These are phyloP conservation scores for Fusarium penzigii DNA, from an alignment of 2,329 filamentous ascomycete species.

Conservation along the genomic window DNA sequence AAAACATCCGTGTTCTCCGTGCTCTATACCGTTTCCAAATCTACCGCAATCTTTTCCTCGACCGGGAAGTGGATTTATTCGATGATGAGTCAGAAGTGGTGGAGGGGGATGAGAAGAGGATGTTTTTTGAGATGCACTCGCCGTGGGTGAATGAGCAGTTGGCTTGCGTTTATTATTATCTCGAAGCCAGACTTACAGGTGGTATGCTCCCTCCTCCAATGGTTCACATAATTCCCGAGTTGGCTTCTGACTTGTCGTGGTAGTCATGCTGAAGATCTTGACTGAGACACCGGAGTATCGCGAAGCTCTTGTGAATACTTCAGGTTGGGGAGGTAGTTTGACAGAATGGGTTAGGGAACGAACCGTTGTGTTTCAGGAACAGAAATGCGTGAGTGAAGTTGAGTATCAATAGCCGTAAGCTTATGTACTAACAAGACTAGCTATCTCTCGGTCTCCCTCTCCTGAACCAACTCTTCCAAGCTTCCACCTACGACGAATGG, in stretches of 20 bases:
- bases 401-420: neutral
- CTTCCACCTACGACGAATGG: constrained; percentile 21
- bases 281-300: constrained; percentile 21
- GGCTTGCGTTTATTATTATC: constrained; percentile 21
- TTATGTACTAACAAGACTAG: constrained; percentile 6
- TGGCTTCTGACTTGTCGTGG: neutral
- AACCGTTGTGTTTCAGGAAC: constrained; percentile 21
- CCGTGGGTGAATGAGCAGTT: constrained; percentile 27
- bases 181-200: constrained; percentile 20
- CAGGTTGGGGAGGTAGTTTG: constrained; percentile 20
- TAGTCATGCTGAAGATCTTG: constrained; percentile 24
- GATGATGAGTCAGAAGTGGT: neutral
- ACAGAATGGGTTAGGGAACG: constrained; percentile 22
- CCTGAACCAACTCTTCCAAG: constrained; percentile 14
- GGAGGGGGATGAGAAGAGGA: constrained; percentile 12
- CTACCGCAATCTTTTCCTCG: constrained; percentile 21
- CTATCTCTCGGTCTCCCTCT: constrained; percentile 19
- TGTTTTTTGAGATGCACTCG: constrained; percentile 24
- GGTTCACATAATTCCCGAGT: neutral
- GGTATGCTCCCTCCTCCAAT: constrained; percentile 11
- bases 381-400: constrained; percentile 17
- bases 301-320: constrained; percentile 21
- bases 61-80: constrained; percentile 3
- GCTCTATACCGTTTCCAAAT: constrained; percentile 27
- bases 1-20: constrained; percentile 18